These are phyloP conservation scores for Nematocida homosporus DNA, from an alignment of 371 early-diverging fungal species.

Conservation along the genomic window DNA sequence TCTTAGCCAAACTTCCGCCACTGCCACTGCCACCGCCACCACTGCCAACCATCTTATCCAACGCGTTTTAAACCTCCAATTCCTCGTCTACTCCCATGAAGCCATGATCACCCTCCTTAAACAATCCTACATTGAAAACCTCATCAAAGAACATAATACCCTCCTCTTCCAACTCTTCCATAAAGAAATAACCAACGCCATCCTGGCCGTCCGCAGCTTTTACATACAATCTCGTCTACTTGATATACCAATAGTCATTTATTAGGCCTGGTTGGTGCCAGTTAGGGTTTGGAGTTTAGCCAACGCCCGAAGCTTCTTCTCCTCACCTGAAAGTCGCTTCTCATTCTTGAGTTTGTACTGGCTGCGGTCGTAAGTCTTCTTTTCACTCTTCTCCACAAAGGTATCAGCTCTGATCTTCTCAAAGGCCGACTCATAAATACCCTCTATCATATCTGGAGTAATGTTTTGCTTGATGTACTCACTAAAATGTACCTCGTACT, in stretches of 20 bases:
- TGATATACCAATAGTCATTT: conserved; percentile 8
- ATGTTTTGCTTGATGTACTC: conserved; percentile 84
- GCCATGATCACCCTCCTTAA: too few species aligned
- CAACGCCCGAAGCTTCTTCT: conserved; percentile 59
- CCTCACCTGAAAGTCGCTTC: conserved; percentile 59
- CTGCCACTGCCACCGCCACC: too few species aligned
- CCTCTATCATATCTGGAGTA: conserved; percentile 83
- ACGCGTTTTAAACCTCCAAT: too few species aligned
- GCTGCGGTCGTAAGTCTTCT: conserved; percentile 60
- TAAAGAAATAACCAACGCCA: too few species aligned
- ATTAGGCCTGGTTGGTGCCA: conserved; percentile 18
- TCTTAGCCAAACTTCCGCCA: too few species aligned
- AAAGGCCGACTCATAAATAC: conserved; percentile 87
- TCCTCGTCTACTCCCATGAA: too few species aligned
- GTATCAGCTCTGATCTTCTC: conserved; percentile 57
- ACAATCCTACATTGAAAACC: too few species aligned
- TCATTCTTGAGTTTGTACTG: conserved; percentile 58
- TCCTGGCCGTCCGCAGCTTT: too few species aligned
- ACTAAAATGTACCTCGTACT: conserved; percentile 90
- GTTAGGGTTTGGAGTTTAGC: conserved; percentile 53
- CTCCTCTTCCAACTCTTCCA: too few species aligned
- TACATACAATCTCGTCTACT: too few species aligned
- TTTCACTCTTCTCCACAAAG: conserved; percentile 48
- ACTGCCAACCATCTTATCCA: too few species aligned
- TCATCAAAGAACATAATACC: too few species aligned